Base-by-base conservation (phyloP, 1,284 basidiomycete genomes). In the Papiliotrema terrestris region DNA sequence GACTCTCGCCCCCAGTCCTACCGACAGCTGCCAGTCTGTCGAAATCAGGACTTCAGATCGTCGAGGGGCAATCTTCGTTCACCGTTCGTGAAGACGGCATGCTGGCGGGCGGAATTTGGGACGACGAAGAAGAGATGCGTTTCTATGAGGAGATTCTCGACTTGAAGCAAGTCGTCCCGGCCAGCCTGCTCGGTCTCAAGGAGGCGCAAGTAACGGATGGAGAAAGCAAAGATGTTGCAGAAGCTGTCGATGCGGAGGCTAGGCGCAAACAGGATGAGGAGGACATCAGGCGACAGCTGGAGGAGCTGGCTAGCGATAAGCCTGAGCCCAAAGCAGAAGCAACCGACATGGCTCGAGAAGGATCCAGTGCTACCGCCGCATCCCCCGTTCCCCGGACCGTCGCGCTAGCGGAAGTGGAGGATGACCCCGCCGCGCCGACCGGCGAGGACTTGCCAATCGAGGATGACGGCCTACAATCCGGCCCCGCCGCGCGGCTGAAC, bases 111-210 rank as follows among this genome's bases (percentile, higher is more conserved):
- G 88, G 91, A 2, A 95, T 97, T 68, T 99, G 96, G 96, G 91
- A 94, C 71, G 96, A 98, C 67, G 96, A 98, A 60, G 96, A 98
- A 76, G 93, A 98, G 71, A 83, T 89, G 41, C 82, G 86, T 49
- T 98, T 97, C 77, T 98, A 89, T 70, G 94, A 98, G 72, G 92
- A 98, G 60, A 80, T 97, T 35, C 83, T 91, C 51, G 95, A 98
- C 71, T 77, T 98, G 43, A 87, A 87, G 57, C 91, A 95, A 58
- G 88, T 92, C 56, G 91, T 98, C 0, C 96, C 96, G 0, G 86
- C 84, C 48, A 85, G 85, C 38, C 82, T 98, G 22, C 80, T 98
- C 17, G 93, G 92, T n/a, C 80, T 90, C 52, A 88, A 89, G 58
- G 83, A 83, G 3, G 46, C 43, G 15, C 58, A 54, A 38, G 57